Base-by-base conservation (phyloP, 2,329 filamentous ascomycete species). In the Decorospora gaudefroyi region DNA sequence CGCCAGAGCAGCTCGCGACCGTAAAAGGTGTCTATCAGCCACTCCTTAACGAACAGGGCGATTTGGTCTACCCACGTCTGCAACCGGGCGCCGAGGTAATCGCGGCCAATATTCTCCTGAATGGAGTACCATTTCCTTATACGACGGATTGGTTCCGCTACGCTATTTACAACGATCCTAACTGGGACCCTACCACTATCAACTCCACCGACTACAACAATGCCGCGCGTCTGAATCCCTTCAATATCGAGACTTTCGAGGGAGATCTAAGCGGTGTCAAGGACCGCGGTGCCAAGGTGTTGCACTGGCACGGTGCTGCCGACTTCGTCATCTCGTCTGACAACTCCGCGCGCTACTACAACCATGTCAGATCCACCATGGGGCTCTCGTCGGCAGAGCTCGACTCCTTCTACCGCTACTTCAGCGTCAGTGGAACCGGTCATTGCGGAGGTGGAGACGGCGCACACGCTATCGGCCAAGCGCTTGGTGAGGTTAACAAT, bases 361-460 rank as follows among this genome's bases (percentile, higher is more conserved):
- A 77, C 32, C 68, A 77, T 31, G 73, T 78, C 3, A 62, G 67
- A 3, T n/a, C 61, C 17, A 76, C 72, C 0, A 76, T 79, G 74
- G 51, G 59, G 3, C 54, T 68, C 0, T 49, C 62, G 0, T 35
- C 60, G 1, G 33, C 47, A 0, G 46, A 71, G 40, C 57, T 77
- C 4, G 74, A 77, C 42, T 55, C 62, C 1, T 77, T 76, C 46
- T 75, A 78, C 51, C 72, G 78, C 33, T 76, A 72, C 61, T 82
- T 82, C 68, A 71, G 72, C 21, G 76, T 76, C 60, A 76, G 61
- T 44, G 80, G 79, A 5, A 77, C 79, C 68, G 68, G 62, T 2
- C 79, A 82, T 59, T 82, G 79, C 55, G 50, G 46, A 21, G 72
- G 73, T 4, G 79, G 80, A 5, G 65, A 63, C 1, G 78, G 78